These are phyloP conservation scores for Prunella vulgaris DNA, from an alignment of 257 asterid genomes.

Conservation along the genomic window DNA sequence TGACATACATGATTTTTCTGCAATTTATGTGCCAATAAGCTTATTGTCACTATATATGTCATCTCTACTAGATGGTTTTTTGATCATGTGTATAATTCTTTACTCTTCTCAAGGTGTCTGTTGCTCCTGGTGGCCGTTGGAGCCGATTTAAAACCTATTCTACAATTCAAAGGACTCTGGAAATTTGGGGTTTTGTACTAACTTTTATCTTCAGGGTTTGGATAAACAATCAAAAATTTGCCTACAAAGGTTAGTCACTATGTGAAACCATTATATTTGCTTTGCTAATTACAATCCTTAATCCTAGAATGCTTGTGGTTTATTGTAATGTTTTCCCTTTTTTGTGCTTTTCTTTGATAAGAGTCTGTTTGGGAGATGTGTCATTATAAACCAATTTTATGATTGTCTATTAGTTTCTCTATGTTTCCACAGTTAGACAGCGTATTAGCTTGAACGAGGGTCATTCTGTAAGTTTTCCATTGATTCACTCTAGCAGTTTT, in stretches of 20 bases:
- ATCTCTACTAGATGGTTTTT: neutral
- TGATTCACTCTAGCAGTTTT: neutral
- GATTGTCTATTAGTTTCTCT: neutral
- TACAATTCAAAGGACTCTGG: conserved; percentile 89
- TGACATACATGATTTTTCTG: neutral
- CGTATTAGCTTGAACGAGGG: neutral
- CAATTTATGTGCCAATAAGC: neutral
- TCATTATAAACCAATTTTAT: neutral
- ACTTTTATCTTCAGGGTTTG: conserved; percentile 78
- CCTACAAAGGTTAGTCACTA: conserved; percentile 69
- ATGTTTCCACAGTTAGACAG: too few species aligned
- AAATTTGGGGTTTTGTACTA: conserved; percentile 93
- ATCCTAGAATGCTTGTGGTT: neutral
- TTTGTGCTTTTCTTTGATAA: neutral
- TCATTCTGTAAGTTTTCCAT: neutral
- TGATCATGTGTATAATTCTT: neutral
- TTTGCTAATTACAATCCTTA: neutral
- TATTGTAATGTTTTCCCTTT: neutral
- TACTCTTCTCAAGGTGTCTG: conserved; percentile 64
- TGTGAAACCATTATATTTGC: neutral
- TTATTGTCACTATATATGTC: neutral
- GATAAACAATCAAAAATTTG: conserved; percentile 79
- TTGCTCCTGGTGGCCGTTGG: conserved; percentile 98
- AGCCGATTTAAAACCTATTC: conserved; percentile 89
- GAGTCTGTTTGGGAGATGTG: neutral